These are phyloP conservation scores for Dendrobium catenatum DNA, from an alignment of 106 monocot species.

Conservation along the genomic window DNA sequence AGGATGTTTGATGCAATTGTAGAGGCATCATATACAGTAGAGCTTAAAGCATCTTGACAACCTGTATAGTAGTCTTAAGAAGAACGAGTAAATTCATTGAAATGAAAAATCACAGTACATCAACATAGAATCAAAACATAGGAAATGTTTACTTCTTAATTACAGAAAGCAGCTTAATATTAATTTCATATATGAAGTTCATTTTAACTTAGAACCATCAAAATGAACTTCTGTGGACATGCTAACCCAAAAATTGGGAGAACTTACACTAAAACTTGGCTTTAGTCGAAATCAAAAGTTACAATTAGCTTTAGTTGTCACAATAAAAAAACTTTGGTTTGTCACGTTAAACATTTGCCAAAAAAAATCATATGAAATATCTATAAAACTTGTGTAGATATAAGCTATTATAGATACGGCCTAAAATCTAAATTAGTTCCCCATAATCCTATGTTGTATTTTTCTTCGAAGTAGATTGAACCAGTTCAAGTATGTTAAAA, in stretches of 20 bases:
- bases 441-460: no score
- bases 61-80: background rate
- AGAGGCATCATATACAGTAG: slow-evolving; percentile 49
- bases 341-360: no score
- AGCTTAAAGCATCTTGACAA: slow-evolving; percentile 11
- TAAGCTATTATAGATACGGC: no score
- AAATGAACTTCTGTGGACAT: background rate
- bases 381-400: no score
- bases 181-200: background rate
- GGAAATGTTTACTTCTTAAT: no score
- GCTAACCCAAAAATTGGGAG: background rate
- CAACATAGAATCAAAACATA: background rate
- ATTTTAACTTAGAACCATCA: background rate
- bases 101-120: background rate
- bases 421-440: no score
- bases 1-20: slow-evolving; percentile 73
- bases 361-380: no score
- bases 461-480: no score
- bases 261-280: background rate
- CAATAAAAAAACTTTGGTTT: background rate
- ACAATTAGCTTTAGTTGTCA: background rate
- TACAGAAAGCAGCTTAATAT: background rate
- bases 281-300: background rate
- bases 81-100: background rate
- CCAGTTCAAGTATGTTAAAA: no score